These are phyloP conservation scores for Ophiostoma perfectum DNA, from an alignment of 2,329 filamentous ascomycete genomes.

Conservation along the genomic window DNA sequence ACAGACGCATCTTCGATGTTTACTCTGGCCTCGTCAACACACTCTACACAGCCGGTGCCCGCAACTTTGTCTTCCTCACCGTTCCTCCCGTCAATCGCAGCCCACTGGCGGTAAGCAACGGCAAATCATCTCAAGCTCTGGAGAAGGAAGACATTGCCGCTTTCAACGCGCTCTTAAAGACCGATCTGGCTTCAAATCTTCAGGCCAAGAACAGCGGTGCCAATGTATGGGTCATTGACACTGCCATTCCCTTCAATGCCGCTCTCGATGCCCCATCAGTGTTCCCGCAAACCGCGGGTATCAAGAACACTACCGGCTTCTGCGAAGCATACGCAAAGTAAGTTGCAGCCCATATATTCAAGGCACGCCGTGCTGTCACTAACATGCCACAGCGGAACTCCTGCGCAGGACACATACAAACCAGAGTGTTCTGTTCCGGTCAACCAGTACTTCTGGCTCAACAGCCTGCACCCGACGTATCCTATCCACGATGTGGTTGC, in stretches of 20 bases:
- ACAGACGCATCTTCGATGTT: slow-evolving; percentile 39
- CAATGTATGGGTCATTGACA: slow-evolving; percentile 37
- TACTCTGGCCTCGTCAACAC: slow-evolving; percentile 40
- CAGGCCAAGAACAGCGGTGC: neutral
- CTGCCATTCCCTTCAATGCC: slow-evolving; percentile 38
- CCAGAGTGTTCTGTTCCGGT: slow-evolving; percentile 49
- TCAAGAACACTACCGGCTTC: slow-evolving; percentile 52
- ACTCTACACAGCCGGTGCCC: slow-evolving; percentile 48
- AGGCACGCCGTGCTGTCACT: neutral
- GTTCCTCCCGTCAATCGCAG: slow-evolving; percentile 49
- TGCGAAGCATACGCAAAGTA: slow-evolving; percentile 52
- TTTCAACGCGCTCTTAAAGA: slow-evolving; percentile 22
- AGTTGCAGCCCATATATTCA: slow-evolving; percentile 19
- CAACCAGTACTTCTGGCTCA: slow-evolving; percentile 61
- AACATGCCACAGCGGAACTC: neutral
- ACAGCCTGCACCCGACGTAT: slow-evolving; percentile 58
- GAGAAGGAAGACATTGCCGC: slow-evolving; percentile 28
- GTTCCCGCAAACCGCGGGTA: slow-evolving; percentile 44
- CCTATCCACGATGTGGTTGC: slow-evolving; percentile 57
- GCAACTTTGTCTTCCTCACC: slow-evolving; percentile 55
- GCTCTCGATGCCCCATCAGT: slow-evolving; percentile 39
- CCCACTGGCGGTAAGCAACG: slow-evolving; percentile 33
- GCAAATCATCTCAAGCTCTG: slow-evolving; percentile 27
- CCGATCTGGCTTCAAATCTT: neutral
- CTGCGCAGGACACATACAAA: slow-evolving; percentile 35